Base-by-base conservation (phyloP, 805 yeast species). In the Cyberlindnera euphorbiae region DNA sequence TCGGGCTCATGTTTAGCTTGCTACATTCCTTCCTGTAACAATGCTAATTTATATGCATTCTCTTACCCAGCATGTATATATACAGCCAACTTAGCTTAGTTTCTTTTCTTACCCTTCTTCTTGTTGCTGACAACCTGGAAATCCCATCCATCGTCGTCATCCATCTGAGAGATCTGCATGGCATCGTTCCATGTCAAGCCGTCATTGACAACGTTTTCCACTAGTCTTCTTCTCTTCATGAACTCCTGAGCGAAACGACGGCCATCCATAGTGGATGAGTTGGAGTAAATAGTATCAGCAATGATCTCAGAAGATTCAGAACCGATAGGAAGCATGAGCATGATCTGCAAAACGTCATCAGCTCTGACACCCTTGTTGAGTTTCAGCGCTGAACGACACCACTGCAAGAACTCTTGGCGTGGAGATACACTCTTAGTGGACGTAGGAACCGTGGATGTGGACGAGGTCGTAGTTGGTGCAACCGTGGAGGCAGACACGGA, bases 161-260 rank as follows among this genome's bases (percentile, higher is more conserved):
- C 66, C 18, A 56, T 56, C 18, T 64, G 59, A 36, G 50, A 39
- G 57, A 63, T 60, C 18, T 66, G 60, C 35, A 83, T 64, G 4
- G 89, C 93, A 41, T 79, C 82, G 33, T 72, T 68, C 96, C 96
- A 88, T 28, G 78, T 69, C 46, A 75, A 67, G 8, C 74, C 69
- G 39, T 74, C 71, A 32, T 60, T 59, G 21, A 63, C 59, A 19
- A 61, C 59, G 26, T 55, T 71, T 50, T 88, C 97, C 38, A 86
- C 89, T 33, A 66, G 71, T 42, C 71, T 72, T 54, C 93, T 80
- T 55, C 83, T 78, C 61, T 80, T 82, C 55, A 82, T 68, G 58
- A 93, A 93, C 55, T 93, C 98, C 38, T 73, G 75, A 0, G 98
- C 96, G 66, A 89, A 90, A 47, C 95, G 72, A 56, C 96, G 79